Evolutionary conservation across 148 eudicot genomes (phyloP).

Genomic region (Persicaria tinctoria): DNA sequence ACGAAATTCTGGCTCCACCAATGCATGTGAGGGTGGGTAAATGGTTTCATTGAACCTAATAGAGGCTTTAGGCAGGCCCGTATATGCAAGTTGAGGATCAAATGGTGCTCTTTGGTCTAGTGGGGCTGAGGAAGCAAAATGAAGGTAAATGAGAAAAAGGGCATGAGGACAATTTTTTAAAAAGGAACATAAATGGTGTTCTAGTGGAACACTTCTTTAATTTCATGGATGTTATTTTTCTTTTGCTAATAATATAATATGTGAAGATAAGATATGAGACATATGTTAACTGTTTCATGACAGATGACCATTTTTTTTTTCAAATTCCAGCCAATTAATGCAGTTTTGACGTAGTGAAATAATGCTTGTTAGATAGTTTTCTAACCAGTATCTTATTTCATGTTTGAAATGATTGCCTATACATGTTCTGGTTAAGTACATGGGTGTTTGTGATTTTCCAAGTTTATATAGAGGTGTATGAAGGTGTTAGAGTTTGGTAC

Average conservation of each 20-base stretch:
- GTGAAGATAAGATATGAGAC: constrained; percentile 5
- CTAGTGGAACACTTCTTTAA: constrained; percentile 4
- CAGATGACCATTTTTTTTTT: neutral
- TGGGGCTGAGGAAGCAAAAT: neutral
- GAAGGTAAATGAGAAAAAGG: neutral
- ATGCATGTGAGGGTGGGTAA: neutral
- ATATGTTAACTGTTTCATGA: neutral
- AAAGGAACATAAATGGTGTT: neutral
- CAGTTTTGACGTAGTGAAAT: neutral
- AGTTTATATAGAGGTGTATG: too few species aligned
- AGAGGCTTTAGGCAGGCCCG: neutral
- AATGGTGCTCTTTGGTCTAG: neutral
- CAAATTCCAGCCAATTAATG: neutral
- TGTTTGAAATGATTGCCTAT: neutral
- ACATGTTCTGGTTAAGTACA: neutral
- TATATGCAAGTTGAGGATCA: neutral
- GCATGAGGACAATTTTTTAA: neutral
- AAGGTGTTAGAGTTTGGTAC: too few species aligned
- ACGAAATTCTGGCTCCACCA: too few species aligned
- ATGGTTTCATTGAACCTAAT: neutral
- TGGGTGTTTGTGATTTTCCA: too few species aligned
- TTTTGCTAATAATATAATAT: neutral
- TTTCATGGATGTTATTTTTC: neutral
- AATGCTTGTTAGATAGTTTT: neutral
- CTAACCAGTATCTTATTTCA: neutral